phyloP scores from a whole-genome alignment of 257 asterid species.

The Verbascum thapsus region DNA sequence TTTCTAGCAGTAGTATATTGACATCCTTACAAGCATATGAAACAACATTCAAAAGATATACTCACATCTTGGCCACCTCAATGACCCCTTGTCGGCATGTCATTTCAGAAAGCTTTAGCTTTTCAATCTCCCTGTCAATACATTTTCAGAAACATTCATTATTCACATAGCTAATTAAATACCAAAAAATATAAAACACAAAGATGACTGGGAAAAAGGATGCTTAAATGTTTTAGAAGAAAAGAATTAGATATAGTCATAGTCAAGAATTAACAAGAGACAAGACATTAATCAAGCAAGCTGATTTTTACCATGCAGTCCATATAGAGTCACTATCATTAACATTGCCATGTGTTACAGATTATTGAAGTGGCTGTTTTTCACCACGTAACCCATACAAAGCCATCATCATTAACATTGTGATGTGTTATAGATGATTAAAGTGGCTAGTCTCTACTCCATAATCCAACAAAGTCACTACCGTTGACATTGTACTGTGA shows the following conservation, averaged over 20 bases:
- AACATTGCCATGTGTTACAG: not conserved
- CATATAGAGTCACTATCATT: not conserved
- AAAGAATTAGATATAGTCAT: not conserved
- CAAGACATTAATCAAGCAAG: not conserved
- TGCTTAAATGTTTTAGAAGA: not conserved
- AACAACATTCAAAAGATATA: slow-evolving; percentile 26
- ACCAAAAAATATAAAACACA: not conserved
- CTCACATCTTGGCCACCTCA: slow-evolving; percentile 97
- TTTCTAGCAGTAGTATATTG: not conserved
- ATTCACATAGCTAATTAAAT: slow-evolving; percentile 24
- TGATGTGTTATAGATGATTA: not conserved
- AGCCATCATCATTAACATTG: not conserved
- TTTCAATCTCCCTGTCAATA: slow-evolving; percentile 78
- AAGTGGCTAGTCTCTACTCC: not conserved
- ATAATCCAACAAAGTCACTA: not conserved
- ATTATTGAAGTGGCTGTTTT: not conserved
- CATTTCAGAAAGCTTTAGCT: slow-evolving; percentile 90
- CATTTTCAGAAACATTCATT: slow-evolving; percentile 20
- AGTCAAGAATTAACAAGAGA: not conserved
- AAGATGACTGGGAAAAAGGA: not conserved
- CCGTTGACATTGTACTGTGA: not conserved
- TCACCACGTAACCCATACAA: not conserved
- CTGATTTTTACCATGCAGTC: not conserved
- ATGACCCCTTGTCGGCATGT: slow-evolving; percentile 92
- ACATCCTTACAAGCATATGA: not conserved